Conservation (phyloP, 768 basidiomycete species). For the Austroboletus eburneus region DNA sequence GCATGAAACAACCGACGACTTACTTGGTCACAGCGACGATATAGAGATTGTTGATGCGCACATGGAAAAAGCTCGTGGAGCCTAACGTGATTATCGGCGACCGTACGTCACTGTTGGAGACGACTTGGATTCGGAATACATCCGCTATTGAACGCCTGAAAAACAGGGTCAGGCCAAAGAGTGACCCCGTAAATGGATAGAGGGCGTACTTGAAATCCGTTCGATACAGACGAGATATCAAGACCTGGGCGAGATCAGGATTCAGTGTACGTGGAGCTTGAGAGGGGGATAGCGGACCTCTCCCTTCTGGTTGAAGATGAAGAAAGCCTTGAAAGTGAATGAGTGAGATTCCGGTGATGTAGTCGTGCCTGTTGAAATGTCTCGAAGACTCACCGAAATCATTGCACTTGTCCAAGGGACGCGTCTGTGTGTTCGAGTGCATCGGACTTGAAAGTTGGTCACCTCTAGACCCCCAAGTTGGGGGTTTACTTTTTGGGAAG, state of each 20-base stretch:
- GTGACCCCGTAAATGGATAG: slow-evolving; percentile 1
- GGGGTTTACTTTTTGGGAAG: too few species aligned
- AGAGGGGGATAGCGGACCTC: slow-evolving; percentile 75
- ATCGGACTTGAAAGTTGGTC: neutral
- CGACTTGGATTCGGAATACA: slow-evolving; percentile 98
- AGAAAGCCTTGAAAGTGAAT: slow-evolving; percentile 73
- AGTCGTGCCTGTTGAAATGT: neutral
- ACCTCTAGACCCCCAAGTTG: too few species aligned
- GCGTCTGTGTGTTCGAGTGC: slow-evolving; percentile 7
- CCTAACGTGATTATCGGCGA: slow-evolving; percentile 97
- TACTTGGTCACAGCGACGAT: slow-evolving; percentile 95
- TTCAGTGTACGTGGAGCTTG: neutral
- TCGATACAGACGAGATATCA: slow-evolving; percentile 94
- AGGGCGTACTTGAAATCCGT: slow-evolving; percentile 88
- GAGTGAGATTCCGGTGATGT: slow-evolving; percentile 1
- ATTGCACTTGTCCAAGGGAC: slow-evolving; percentile 24
- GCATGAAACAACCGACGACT: slow-evolving; percentile 19
- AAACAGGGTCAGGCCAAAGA: slow-evolving; percentile 3
- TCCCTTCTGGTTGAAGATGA: slow-evolving; percentile 99
- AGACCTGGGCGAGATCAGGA: slow-evolving; percentile 51
- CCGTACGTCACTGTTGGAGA: slow-evolving; percentile 94
- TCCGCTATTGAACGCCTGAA: slow-evolving; percentile 91
- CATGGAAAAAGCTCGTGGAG: slow-evolving; percentile 98
- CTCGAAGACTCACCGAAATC: slow-evolving; percentile 41
- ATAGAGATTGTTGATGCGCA: slow-evolving; percentile 92